Percentiles rank a stretch among this genome's conserved stretches.
phyloP scores from a whole-genome alignment of 2,329 filamentous ascomycete genomes.

The Talaromyces albobiverticillius region DNA sequence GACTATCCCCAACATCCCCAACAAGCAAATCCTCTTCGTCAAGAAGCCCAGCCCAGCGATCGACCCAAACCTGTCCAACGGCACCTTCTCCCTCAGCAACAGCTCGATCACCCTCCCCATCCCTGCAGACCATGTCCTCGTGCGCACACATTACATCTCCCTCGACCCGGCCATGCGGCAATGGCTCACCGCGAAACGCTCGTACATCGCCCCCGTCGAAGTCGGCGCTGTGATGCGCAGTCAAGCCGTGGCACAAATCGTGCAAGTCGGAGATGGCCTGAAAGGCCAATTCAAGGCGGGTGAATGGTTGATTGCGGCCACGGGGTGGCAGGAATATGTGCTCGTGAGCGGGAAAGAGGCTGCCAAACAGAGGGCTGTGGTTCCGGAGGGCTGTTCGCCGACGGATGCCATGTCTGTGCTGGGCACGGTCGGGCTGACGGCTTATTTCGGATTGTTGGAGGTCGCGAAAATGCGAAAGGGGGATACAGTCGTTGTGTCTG shows the following conservation, averaged over 20 bases:
- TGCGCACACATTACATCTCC: slow-evolving; percentile 61
- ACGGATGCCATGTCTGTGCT: slow-evolving; percentile 62
- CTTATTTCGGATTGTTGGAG: slow-evolving; percentile 70
- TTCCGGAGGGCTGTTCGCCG: slow-evolving; percentile 46
- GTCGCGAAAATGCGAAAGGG: slow-evolving; percentile 66
- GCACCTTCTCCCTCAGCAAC: slow-evolving; percentile 35
- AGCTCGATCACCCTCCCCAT: slow-evolving; percentile 26
- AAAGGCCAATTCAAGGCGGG: slow-evolving; percentile 26
- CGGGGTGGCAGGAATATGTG: slow-evolving; percentile 67
- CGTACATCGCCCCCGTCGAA: slow-evolving; percentile 67
- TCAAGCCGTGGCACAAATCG: slow-evolving; percentile 56
- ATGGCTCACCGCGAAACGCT: slow-evolving; percentile 60
- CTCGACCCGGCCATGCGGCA: slow-evolving; percentile 75
- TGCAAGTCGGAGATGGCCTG: slow-evolving; percentile 51
- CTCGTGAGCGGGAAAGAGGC: slow-evolving; percentile 54
- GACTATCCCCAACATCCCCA: slow-evolving; percentile 15
- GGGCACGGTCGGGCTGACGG: slow-evolving; percentile 69
- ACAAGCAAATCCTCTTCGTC: slow-evolving; percentile 37
- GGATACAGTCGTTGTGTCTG: slow-evolving; percentile 73
- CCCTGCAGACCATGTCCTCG: slow-evolving; percentile 58
- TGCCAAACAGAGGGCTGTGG: slow-evolving; percentile 35
- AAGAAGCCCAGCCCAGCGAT: slow-evolving; percentile 33
- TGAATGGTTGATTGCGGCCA: slow-evolving; percentile 50
- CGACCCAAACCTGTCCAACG: slow-evolving; percentile 31
- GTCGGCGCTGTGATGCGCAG: slow-evolving; percentile 69